phyloP scores from a whole-genome alignment of 441 rosid species.

The Erodium trifolium region DNA sequence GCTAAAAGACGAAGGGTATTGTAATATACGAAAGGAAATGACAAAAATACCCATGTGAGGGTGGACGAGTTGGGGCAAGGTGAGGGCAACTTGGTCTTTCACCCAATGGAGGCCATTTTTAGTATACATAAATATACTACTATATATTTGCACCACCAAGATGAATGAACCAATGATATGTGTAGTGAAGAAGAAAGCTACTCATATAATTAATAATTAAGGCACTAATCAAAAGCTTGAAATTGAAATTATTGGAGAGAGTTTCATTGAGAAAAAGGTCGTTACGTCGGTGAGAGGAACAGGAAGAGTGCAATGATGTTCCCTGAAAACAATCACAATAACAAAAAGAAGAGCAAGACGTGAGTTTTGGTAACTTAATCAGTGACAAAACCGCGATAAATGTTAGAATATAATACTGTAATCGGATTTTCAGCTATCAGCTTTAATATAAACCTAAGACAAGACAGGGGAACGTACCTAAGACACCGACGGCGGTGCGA shows the following conservation, averaged over 20 bases:
- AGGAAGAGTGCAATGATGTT: constrained; percentile 57
- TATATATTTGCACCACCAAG: neutral
- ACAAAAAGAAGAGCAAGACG: neutral
- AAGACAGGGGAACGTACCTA: neutral
- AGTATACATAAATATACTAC: neutral
- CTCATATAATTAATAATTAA: no score
- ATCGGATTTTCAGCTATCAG: no score
- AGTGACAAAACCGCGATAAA: no score
- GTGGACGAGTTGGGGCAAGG: no score
- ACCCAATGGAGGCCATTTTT: neutral
- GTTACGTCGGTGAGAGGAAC: constrained; percentile 82
- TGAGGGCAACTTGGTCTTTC: neutral
- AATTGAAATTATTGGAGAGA: no score
- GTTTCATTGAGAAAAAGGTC: no score
- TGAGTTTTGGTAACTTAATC: no score
- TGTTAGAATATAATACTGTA: no score
- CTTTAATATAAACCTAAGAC: no score
- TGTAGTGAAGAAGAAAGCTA: no score
- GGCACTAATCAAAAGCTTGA: no score
- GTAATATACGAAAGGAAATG: neutral
- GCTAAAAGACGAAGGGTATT: no score
- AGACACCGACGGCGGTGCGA: neutral
- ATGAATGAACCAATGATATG: neutral
- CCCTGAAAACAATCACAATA: constrained; percentile 39
- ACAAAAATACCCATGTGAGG: neutral